Evolutionary conservation across 2,329 filamentous ascomycete species (phyloP), one percentile per base, ranked within the genome.

Genomic region (Pyrenochaeta sp.): DNA sequence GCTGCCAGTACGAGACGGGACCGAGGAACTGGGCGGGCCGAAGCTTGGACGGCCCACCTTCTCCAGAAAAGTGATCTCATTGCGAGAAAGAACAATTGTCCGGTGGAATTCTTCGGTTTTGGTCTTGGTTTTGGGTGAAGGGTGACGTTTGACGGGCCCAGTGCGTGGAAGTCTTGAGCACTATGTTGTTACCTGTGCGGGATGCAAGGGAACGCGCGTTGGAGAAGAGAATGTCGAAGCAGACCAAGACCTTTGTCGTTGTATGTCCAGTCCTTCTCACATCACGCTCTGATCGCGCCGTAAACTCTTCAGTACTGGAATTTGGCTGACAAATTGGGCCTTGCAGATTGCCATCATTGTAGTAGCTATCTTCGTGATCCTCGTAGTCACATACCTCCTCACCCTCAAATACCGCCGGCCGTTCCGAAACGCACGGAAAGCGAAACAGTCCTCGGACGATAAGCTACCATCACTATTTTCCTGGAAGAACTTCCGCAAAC

Each of bases 391-490:
- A 45, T 77, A 71, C 56, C 56, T 74, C 55, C 52, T 69, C 45
- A 73, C 68, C 37, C 55, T 59, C 54, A 70, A 66, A 42, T 69
- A 61, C 54, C 72, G 70, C 54, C 54, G 52, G 45, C 59, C 62
- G 1, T 57, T 57, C 43, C 54, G 59, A 44, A 52, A 40, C 44
- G 27, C 61, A 44, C 56, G 45, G 28, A 55, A 56, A 47, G 53
- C 59, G 40, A 50, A 65, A 32, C 56, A 65, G 39, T 51, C 64
- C 12, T 53, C 61, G 15, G 55, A 58, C 43, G 64, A 70, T 52
- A 75, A 72, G 42, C 66, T 75, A 19, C 72, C 74, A 12, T 72
- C 71, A 24, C 54, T 75, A 15, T 76, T 74, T 56, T 72, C 68
- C 22, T 75, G 67, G 66, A 68, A 63, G 36, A 66, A 64, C 24